Base-by-base conservation (phyloP, 306 rosid species). In the Pterocarpus macrocarpus region DNA sequence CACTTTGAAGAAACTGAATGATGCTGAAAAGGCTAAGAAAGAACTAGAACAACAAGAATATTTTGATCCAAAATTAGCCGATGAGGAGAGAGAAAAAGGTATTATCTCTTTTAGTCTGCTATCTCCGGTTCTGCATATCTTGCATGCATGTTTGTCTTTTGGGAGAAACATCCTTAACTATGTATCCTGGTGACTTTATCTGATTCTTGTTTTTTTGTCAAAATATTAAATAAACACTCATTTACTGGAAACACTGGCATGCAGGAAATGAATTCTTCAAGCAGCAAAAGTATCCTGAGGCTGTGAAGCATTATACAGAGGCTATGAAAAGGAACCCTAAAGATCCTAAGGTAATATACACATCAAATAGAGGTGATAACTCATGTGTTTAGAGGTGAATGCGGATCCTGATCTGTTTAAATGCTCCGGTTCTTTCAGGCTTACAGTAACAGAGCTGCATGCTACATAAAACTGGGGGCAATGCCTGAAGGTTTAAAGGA, bases 401-500 rank as follows among this genome's bases (percentile, higher is more conserved):
- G 65, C 58, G 0, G 50, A 5, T 11, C 13, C 39, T 71, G 7
- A 50, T 56, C 9, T 53, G 15, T 80, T 79, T 76, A 30, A 17
- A 2, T 71, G 16, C 22, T 55, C n/a, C 22, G 52, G 73, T 64
- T 61, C 41, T 74, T 78, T 36, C 87, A 90, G 94, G 86, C 92
- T 38, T 95, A 90, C 86, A 95, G 98, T 49, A 95, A 95, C 71
- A 88, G 99, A 85, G 99, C 98, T 61, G 99, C 99, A 41, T 87
- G 98, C 90, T 95, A 95, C 80, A 95, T 94, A 34, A 95, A 93
- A 82, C 86, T 93, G 77, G 97, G 96, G 70, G 99, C 99, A 50
- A 76, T 95, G 89, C 99, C 99, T 5, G 99, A 95, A 88, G 99
- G 98, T 62, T 84, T 95, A 77, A 95, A 95, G 83, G 99, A 93